Base-by-base conservation (phyloP, 805 yeast genomes). In the Wickerhamiella hasegawae region DNA sequence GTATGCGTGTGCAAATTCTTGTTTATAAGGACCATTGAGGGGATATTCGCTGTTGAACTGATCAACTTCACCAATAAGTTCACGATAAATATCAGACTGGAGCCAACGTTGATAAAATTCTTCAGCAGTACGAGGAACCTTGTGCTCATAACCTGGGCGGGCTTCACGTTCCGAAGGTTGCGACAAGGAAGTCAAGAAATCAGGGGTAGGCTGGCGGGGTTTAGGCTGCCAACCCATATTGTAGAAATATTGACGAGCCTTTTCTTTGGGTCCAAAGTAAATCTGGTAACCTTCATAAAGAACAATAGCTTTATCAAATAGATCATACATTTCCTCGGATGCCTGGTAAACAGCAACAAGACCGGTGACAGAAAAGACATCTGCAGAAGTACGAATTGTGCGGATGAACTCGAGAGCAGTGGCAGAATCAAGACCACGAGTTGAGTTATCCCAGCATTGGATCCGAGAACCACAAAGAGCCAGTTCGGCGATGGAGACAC, bases 401-500 rank as follows among this genome's bases (percentile, higher is more conserved):
- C 70, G 62, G 28, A 77, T 64, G 47, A 71, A 80, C 49, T 78
- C 84, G 44, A 76, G 62, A 4, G 93, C 92, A 28, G 90, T 79
- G 6, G 87, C 77, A 4, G 90, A 68, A 57, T 80, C 93, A 40
- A 81, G 63, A 46, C 92, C 93, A 60, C 90, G 69, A 4, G 93
- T 81, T 4, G 87, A 76, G 48, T 81, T 80, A 60, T 80, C 84
- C 71, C 80, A 76, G 54, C 78, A 71, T 42, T 68, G 73, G 34
- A 76, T 60, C 31, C 68, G 58, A 22, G 81, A 76, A 22, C 74
- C 71, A 33, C 73, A 63, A 32, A 76, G 67, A 32, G 76, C 58
- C 1, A 79, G 80, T 55, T 80, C 93, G 9, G 83, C 82, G 47
- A 80, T 73, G 9, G 87, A 76, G 3, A 80, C 85, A 60, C 92